Base-by-base conservation (phyloP, 345 rosid genomes). In the Firmiana major region DNA sequence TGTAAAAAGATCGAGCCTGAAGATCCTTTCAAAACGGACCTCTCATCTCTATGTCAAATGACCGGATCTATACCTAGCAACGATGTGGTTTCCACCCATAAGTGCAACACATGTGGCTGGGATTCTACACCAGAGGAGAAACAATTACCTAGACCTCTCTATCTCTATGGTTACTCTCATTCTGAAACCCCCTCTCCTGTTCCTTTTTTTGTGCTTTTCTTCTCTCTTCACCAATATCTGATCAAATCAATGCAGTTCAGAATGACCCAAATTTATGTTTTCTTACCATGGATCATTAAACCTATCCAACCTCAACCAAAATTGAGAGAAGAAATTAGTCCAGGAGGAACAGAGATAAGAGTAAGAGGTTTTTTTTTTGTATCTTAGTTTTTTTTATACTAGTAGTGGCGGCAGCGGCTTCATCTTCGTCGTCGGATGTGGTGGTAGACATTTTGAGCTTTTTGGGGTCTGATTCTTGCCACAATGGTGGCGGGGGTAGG, bases 11-110 rank as follows among this genome's bases (percentile, higher is more conserved):
- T n/a, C n/a, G n/a, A n/a, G n/a, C n/a, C n/a, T n/a, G n/a, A n/a
- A n/a, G n/a, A n/a, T n/a, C n/a, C n/a, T n/a, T n/a, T n/a, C n/a
- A n/a, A n/a, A n/a, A n/a, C n/a, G n/a, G n/a, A n/a, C 71, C 45
- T 60, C 38, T 78, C 74, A 70, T 36, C 42, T 78, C 85, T 85
- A 79, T 83, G 6, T 64, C 65, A 28, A 51, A 31, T 55, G 28
- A 9, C 13, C 48, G 48, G 43, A 55, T 71, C 48, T 28, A 5
- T 28, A 34, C 34, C 90, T 87, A 71, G 87, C 81, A 60, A 90
- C 88, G 70, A 89, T 89, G 82, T 89, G 90, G 78, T 89, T 89
- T 60, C 90, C 90, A 87, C 90, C 92, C 89, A 85, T 85, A 78
- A 89, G 90, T 57, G 86, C 83, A 31, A 81, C 85, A 73, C 87